Evolutionary conservation across 495 filamentous ascomycete genomes (phyloP), one percentile per base, ranked within the genome.

Genomic region (Lophiotrema nucula): DNA sequence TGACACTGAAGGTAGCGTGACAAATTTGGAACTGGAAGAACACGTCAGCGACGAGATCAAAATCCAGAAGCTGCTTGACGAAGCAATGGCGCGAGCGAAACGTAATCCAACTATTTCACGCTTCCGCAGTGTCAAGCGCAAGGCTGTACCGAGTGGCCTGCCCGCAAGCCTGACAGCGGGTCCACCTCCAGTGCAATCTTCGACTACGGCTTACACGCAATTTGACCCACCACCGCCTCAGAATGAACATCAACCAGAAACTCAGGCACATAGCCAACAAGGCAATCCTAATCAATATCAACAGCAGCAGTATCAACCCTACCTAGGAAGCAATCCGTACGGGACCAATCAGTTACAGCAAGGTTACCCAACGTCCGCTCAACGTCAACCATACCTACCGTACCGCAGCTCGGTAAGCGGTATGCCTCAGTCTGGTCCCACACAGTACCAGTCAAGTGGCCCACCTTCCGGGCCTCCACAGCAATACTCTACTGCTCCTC

Each of bases 11-110:
- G 52, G 44, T 0, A 62, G 58, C 46, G 53, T 62, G 11, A 51
- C 25, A 12, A 39, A 51, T 43, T 37, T 62, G 3, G 31, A 51
- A 22, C 51, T 62, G 1, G 53, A 56, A 25, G 58, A 62, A 1
- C 52, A 62, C 22, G 16, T 51, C 4, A 27, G 21, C 18, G 58
- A 62, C 6, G 52, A 62, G 31, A 18, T 12, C 33, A 62, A 62
- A 37, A 62, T 62, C 19, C 31, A 50, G 44, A 62, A 62, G 18
- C 41, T 62, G 16, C 53, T 62, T 15, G 51, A 62, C 22, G 52
- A 62, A 41, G 52, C 43, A 10, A 56, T 62, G 52, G 52, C 33
- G 1, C 21, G 47, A 1, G 46, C 57, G 10, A 62, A 62, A 26
- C 58, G 58, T 5, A 57, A 62, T 26, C 58, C 58, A 15, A 62